phyloP scores from a whole-genome alignment of 495 filamentous ascomycete genomes.

The Podospora didyma region DNA sequence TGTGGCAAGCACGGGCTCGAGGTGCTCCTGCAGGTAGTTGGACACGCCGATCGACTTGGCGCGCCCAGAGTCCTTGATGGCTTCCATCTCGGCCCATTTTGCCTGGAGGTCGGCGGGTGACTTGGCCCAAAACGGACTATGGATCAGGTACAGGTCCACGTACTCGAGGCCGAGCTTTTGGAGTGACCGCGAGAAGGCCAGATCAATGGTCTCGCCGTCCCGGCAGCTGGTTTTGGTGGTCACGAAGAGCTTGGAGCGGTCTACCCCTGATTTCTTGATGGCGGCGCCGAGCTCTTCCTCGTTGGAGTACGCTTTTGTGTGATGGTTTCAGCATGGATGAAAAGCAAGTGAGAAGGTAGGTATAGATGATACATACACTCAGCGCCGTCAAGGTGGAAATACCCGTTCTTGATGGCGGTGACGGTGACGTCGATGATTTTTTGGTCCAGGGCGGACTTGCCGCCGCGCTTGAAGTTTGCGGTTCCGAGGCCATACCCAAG shows the following conservation, averaged over 20 bases:
- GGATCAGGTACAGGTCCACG: constrained; percentile 84
- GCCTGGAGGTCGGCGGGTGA: constrained; percentile 59
- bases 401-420: constrained; percentile 66
- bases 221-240: constrained; percentile 68
- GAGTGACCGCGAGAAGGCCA: constrained; percentile 66
- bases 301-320: constrained; percentile 63
- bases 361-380: constrained; percentile 47
- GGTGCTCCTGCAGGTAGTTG: constrained; percentile 66
- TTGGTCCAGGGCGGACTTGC: constrained; percentile 42
- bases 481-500: constrained; percentile 67
- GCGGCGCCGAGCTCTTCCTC: constrained; percentile 71
- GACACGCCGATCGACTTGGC: constrained; percentile 79
- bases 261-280: constrained; percentile 63
- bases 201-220: constrained; percentile 51
- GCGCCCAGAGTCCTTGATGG: constrained; percentile 63
- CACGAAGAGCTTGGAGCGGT: constrained; percentile 67
- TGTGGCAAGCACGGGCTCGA: constrained; percentile 61
- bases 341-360: background rate
- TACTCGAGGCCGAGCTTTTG: constrained; percentile 72
- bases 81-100: constrained; percentile 76
- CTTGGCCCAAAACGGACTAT: constrained; percentile 66
- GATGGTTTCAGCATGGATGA: background rate
- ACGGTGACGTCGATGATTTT: constrained; percentile 57
- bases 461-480: constrained; percentile 35
- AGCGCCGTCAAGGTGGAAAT: constrained; percentile 74